Conservation (phyloP, 2,329 filamentous ascomycete species). For the Hypoxylon sp. region DNA sequence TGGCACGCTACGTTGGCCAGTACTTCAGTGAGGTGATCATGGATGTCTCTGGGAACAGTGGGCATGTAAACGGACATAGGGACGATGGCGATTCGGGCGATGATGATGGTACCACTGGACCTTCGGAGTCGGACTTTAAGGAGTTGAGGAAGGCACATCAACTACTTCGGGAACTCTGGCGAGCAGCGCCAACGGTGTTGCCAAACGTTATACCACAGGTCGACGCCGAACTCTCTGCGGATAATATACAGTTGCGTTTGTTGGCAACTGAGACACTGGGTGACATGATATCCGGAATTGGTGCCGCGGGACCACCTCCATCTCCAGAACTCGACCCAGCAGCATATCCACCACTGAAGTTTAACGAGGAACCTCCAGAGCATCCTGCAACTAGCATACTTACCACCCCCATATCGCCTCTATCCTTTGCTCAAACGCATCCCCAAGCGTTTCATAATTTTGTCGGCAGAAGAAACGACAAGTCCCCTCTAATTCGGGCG, state of each 20-base stretch:
- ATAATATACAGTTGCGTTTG: slow-evolving; percentile 86
- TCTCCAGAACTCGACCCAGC: slow-evolving; percentile 80
- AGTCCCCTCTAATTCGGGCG: slow-evolving; percentile 82
- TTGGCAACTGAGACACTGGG: slow-evolving; percentile 94
- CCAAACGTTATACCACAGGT: slow-evolving; percentile 95
- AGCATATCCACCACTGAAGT: slow-evolving; percentile 82
- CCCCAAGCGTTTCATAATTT: slow-evolving; percentile 84
- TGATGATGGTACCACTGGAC: slow-evolving; percentile 69
- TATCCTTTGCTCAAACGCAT: slow-evolving; percentile 89
- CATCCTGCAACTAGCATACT: slow-evolving; percentile 71
- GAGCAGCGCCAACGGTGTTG: slow-evolving; percentile 87
- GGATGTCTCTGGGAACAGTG: slow-evolving; percentile 76
- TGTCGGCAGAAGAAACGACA: slow-evolving; percentile 86
- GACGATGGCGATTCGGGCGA: slow-evolving; percentile 73
- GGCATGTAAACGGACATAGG: slow-evolving; percentile 68
- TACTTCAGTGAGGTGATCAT: slow-evolving; percentile 98
- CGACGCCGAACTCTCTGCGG: slow-evolving; percentile 90
- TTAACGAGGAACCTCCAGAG: slow-evolving; percentile 68
- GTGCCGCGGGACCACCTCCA: slow-evolving; percentile 86
- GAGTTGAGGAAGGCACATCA: slow-evolving; percentile 91
- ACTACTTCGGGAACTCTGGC: slow-evolving; percentile 92
- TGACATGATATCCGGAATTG: slow-evolving; percentile 94
- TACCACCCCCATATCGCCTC: slow-evolving; percentile 85
- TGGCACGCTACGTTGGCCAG: slow-evolving; percentile 93
- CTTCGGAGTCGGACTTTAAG: slow-evolving; percentile 85